Base-by-base conservation (phyloP, 768 basidiomycete genomes). In the Lentinula edodes region DNA sequence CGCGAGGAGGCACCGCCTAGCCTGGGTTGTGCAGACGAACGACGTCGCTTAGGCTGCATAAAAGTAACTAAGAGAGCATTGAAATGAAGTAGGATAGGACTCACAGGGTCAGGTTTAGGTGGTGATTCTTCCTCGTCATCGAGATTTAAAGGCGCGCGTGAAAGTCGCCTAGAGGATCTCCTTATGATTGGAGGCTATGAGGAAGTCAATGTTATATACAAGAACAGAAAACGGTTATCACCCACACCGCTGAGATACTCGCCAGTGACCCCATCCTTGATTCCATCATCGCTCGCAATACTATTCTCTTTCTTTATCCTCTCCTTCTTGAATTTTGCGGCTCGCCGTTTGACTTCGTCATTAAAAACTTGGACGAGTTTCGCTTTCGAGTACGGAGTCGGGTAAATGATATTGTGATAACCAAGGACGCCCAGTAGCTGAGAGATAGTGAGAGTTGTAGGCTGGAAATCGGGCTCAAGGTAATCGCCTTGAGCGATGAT, bases 191-290 rank as follows among this genome's bases (percentile, higher is more conserved):
- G 63, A 56, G 72, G 38, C 58, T 53, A 54, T 10, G 20, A 18
- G 8, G 13, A 18, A 20, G 48, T 48, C 46, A 48, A 60, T 13
- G 18, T n/a, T 4, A 23, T 7, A 7, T 7, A 12, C 46, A 48
- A 48, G 9, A 46, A 16, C 42, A 42, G 28, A 20, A 35, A 59
- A 43, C 51, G 54, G 13, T 46, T 35, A 45, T 16, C 6, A 65
- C 71, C 53, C 58, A 85, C 86, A 76, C 75, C 78, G 66, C 73
- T 77, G 62, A 93, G 72, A 39, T 82, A 87, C 69, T 80, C 73
- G n/a, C 92, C 92, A 6, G 92, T 93, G n/a, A 86, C 64, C 20
- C 92, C 92, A 71, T 94, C 90, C 42, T 77, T 84, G 57, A 94
- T 93, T 5, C 91, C 92, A 60, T 91, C 87, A 63, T 90, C 89